phyloP scores from a whole-genome alignment of 1,284 basidiomycete species.

The Marasmius oreades region DNA sequence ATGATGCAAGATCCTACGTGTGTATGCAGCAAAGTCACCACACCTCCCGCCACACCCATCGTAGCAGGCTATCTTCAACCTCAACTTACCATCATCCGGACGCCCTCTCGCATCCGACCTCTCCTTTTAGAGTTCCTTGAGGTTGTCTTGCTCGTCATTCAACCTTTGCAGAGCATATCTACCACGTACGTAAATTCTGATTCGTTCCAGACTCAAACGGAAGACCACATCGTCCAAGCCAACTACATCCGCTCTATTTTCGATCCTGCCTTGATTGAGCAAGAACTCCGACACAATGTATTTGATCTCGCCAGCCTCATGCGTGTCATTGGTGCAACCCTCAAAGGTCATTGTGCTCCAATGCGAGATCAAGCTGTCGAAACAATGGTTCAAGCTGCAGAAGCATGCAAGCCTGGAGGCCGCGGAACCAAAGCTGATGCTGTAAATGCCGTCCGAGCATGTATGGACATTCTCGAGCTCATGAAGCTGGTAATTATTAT shows the following conservation, averaged over 20 bases:
- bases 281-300: slow-evolving; percentile 75
- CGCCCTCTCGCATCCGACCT: slow-evolving; percentile 71
- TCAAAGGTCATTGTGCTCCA: slow-evolving; percentile 91
- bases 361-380: slow-evolving; percentile 87
- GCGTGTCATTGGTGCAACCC: slow-evolving; percentile 71
- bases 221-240: slow-evolving; percentile 55
- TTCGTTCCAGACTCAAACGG: slow-evolving; percentile 49
- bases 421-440: slow-evolving; percentile 59
- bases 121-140: slow-evolving; percentile 79
- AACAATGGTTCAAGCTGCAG: slow-evolving; percentile 74
- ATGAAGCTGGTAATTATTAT: slow-evolving; percentile 94
- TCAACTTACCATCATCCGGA: slow-evolving; percentile 55
- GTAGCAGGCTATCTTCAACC: slow-evolving; percentile 37
- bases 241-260: slow-evolving; percentile 60
- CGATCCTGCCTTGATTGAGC: slow-evolving; percentile 73
- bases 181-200: slow-evolving; percentile 51
- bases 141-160: slow-evolving; percentile 82
- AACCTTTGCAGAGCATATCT: slow-evolving; percentile 55
- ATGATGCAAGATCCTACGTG: slow-evolving; percentile 43
- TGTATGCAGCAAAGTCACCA: slow-evolving; percentile 43
- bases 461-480: slow-evolving; percentile 89
- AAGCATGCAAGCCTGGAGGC: slow-evolving; percentile 50
- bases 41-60: slow-evolving; percentile 38
- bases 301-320: slow-evolving; percentile 85
- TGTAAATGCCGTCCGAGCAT: slow-evolving; percentile 75